phyloP scores from a whole-genome alignment of 108 stramenopile genomes.

The Cylindrotheca fusiformis region DNA sequence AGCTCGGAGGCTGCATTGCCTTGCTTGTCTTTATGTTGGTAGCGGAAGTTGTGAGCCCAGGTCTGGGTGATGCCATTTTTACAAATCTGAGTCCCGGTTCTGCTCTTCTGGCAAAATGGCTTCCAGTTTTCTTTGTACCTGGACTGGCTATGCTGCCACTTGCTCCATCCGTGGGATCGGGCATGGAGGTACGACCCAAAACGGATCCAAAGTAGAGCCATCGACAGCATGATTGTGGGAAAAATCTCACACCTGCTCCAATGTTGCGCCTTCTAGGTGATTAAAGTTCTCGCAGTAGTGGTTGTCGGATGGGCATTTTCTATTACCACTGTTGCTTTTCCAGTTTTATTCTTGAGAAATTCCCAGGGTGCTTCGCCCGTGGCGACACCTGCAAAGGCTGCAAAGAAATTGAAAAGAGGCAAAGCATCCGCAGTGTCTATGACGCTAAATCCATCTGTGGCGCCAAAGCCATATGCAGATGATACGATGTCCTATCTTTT shows the following conservation, averaged over 20 bases:
- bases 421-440: neutral
- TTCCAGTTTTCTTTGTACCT: conserved; percentile 86
- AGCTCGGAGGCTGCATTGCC: conserved; percentile 65
- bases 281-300: conserved; percentile 56
- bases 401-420: neutral
- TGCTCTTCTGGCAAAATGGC: conserved; percentile 75
- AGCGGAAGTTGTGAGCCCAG: conserved; percentile 46
- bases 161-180: conserved; percentile 66
- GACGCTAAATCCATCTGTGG: conserved; percentile 5
- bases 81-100: conserved; percentile 58
- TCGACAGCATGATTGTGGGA: too few species aligned
- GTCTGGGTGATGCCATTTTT: conserved; percentile 50
- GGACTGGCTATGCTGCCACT: conserved; percentile 78
- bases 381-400: conserved; percentile 3
- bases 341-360: conserved; percentile 56
- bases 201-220: too few species aligned
- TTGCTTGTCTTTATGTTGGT: conserved; percentile 55
- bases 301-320: conserved; percentile 69
- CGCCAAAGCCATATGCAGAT: conserved; percentile 52
- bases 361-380: conserved; percentile 22
- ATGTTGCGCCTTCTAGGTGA: conserved; percentile 28
- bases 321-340: conserved; percentile 45
- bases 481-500: conserved; percentile 45
- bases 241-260: too few species aligned
- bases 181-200: conserved; percentile 57